Evolutionary conservation across 2,329 filamentous ascomycete genomes (phyloP).

Genomic region (Leptographium lundbergii): DNA sequence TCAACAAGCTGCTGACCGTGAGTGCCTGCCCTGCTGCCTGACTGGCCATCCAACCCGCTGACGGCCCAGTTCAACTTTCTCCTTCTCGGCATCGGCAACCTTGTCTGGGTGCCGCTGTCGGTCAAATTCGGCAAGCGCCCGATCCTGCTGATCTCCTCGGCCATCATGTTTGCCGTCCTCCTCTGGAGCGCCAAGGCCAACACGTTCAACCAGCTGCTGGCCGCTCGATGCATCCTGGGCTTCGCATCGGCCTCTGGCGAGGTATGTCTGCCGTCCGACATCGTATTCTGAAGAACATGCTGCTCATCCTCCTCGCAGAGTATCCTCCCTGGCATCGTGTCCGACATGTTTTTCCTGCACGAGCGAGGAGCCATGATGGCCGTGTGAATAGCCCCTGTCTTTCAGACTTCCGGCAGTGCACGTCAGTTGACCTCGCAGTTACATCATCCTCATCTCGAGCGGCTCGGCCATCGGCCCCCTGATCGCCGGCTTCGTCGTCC

Average conservation of each 20-base stretch:
- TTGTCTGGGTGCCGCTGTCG: slow-evolving; percentile 23
- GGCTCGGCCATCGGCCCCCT: slow-evolving; percentile 7
- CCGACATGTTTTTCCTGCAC: slow-evolving; percentile 9
- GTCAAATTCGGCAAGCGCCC: slow-evolving; percentile 23
- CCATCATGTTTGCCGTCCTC: slow-evolving; percentile 17
- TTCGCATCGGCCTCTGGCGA: slow-evolving; percentile 13
- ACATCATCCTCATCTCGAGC: slow-evolving; percentile 6
- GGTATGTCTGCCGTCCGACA: background rate
- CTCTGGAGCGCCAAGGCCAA: slow-evolving; percentile 21
- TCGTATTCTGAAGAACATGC: background rate
- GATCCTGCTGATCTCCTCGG: slow-evolving; percentile 18
- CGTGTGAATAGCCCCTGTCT: too few species aligned
- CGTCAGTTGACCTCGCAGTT: too few species aligned
- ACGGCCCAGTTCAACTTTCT: slow-evolving; percentile 7
- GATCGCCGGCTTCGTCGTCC: slow-evolving; percentile 3
- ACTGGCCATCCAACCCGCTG: background rate
- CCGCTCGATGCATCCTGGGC: slow-evolving; percentile 19
- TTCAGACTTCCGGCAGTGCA: too few species aligned
- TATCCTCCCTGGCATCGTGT: slow-evolving; percentile 7
- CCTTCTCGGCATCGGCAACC: slow-evolving; percentile 16
- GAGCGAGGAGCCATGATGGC: slow-evolving; percentile 8
- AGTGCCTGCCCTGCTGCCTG: background rate
- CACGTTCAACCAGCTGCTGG: slow-evolving; percentile 19
- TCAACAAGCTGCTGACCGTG: background rate
- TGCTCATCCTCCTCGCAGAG: slow-evolving; percentile 1